Base-by-base conservation (phyloP, 2,329 filamentous ascomycete genomes). In the Cadophora sp. region DNA sequence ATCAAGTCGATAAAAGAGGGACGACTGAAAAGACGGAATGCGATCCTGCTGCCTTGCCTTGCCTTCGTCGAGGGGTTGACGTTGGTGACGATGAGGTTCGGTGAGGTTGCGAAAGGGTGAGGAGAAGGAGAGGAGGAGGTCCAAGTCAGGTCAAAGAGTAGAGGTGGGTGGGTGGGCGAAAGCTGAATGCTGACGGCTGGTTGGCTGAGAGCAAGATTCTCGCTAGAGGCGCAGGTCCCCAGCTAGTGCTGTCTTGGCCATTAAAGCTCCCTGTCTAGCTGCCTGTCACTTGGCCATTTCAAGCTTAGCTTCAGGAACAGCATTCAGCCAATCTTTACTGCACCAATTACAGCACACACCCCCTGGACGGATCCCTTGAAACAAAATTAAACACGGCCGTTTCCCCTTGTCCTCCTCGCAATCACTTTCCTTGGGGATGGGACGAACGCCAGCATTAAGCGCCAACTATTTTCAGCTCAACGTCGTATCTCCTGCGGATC, bases 1-100 rank as follows among this genome's bases (percentile, higher is more conserved):
- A 62, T 48, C 62, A 29, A 50, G 70, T 71, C 72, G 72, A 69
- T 73, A 72, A 73, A 72, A 68, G 72, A 73, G 48, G 72, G 72
- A 69, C 72, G 68, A 72, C 72, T 53, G 67, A 56, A 26, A 46
- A 27, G 24, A 48, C 43, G 40, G 37, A 61, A 48, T 59, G 26
- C 27, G 62, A 34, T 55, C 51, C 43, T 62, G 34, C 26, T 65
- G 62, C 24, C n/a, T n/a, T n/a, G n/a, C n/a, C n/a, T n/a, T n/a
- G n/a, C n/a, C 55, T 29, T 37, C 34, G 24, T 63, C 40, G 40
- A 37, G n/a, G n/a, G 46, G 56, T 27, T 51, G 64, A 51, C 43
- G 64, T 59, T 48, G 43, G 66, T 62, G 51, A 62, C 58, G 61
- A 62, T 62, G 50, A 55, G 62, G 62, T 53, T 34, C 58, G 61